These are phyloP conservation scores for Schizonepeta tenuifolia DNA, from an alignment of 257 asterid species.

Conservation along the genomic window DNA sequence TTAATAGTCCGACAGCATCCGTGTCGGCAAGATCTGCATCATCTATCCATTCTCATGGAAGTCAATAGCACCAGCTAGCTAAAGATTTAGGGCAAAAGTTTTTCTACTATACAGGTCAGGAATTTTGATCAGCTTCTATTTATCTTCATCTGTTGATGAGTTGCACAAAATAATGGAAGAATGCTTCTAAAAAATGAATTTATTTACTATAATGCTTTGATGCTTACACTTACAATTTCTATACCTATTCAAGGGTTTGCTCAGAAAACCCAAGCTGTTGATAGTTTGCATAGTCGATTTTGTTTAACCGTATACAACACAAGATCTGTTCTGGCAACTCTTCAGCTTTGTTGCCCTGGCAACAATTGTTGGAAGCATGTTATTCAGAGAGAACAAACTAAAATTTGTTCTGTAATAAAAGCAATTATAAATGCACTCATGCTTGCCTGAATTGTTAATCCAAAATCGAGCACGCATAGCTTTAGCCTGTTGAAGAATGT, in stretches of 20 bases:
- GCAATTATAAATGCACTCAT: background rate
- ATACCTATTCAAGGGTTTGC: constrained; percentile 44
- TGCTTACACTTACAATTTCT: constrained; percentile 29
- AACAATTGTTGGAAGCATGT: constrained; percentile 8
- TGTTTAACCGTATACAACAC: constrained; percentile 72
- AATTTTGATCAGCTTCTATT: background rate
- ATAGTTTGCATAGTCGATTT: constrained; percentile 66
- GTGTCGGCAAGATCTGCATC: constrained; percentile 64
- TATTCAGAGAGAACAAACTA: constrained; percentile 6
- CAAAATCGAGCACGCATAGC: constrained; percentile 76
- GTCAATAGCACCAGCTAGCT: constrained; percentile 37
- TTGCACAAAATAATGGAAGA: constrained; percentile 17
- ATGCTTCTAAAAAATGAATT: constrained; percentile 11
- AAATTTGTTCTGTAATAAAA: background rate
- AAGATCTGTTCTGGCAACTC: constrained; percentile 85
- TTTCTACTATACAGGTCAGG: background rate
- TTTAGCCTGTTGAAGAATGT: constrained; percentile 73
- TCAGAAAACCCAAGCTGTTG: constrained; percentile 57
- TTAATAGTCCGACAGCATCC: constrained; percentile 69
- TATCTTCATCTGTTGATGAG: constrained; percentile 6
- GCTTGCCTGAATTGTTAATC: constrained; percentile 86
- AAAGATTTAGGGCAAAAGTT: background rate
- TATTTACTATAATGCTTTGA: constrained; percentile 21
- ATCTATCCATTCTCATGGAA: constrained; percentile 76
- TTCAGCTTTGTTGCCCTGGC: constrained; percentile 83